These are phyloP conservation scores for Elsinoe ampelina DNA, from an alignment of 2,329 filamentous ascomycete species.

Conservation along the genomic window DNA sequence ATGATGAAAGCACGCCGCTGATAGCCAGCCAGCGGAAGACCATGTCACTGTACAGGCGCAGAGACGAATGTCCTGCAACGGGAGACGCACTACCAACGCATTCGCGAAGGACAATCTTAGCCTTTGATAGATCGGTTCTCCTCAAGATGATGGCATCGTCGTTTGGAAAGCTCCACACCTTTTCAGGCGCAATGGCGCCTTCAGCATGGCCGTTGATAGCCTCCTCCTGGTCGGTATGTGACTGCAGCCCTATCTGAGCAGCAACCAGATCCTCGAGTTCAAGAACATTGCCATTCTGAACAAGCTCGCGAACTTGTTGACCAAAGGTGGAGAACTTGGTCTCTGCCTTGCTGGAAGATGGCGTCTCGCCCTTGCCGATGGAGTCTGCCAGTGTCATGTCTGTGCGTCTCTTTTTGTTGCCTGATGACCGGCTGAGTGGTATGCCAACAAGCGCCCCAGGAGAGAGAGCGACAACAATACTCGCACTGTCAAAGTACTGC, in stretches of 20 bases:
- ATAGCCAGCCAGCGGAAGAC: constrained; percentile 52
- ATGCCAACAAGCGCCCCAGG: constrained; percentile 57
- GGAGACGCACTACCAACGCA: constrained; percentile 31
- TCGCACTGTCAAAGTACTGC: constrained; percentile 49
- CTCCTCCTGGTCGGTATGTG: neutral
- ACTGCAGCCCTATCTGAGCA: constrained; percentile 18
- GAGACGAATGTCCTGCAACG: too few species aligned
- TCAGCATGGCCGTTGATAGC: constrained; percentile 12
- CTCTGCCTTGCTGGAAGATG: neutral
- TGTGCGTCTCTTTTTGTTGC: constrained; percentile 30
- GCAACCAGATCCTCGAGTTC: constrained; percentile 25
- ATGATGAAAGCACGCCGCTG: constrained; percentile 36
- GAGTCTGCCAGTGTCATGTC: constrained; percentile 57
- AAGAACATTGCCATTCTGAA: constrained; percentile 19
- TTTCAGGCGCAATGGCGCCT: constrained; percentile 13
- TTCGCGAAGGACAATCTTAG: constrained; percentile 44
- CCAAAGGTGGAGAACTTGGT: constrained; percentile 15
- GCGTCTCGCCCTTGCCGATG: constrained; percentile 53
- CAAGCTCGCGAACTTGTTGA: constrained; percentile 20
- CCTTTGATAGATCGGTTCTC: constrained; percentile 55
- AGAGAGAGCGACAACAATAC: constrained; percentile 56
- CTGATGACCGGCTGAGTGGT: constrained; percentile 37
- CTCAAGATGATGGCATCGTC: constrained; percentile 36
- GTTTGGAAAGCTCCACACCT: constrained; percentile 36
- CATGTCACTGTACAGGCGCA: constrained; percentile 23